Conservation (phyloP, 345 rosid genomes). For the Erysimum cheiranthoides region DNA sequence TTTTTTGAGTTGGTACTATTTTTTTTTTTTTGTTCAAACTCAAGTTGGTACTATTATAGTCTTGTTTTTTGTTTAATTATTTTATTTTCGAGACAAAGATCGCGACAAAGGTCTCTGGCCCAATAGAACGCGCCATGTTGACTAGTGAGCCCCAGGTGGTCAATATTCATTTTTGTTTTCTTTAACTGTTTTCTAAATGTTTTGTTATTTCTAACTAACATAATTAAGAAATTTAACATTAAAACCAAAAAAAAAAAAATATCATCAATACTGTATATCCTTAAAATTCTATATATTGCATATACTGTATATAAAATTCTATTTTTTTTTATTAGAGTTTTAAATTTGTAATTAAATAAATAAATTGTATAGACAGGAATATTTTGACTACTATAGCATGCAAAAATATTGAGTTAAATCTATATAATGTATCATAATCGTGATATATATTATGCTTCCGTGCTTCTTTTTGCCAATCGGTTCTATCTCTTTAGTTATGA, state of each 20-base stretch:
- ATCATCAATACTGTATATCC: background rate
- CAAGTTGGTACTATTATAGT: too few relatives aligned
- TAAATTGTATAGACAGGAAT: background rate
- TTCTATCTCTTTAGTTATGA: conserved; percentile 11
- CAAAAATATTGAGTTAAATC: background rate
- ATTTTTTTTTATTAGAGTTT: background rate
- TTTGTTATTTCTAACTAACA: conserved; percentile 11
- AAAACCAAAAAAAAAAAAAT: background rate
- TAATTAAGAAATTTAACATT: background rate
- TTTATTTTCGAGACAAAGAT: conserved; percentile 33
- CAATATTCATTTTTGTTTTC: background rate
- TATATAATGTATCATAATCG: background rate
- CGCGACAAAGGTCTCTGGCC: conserved; percentile 38
- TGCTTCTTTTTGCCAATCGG: conserved; percentile 1
- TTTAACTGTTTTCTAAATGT: background rate
- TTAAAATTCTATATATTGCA: background rate
- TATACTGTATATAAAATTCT: background rate
- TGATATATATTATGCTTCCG: background rate
- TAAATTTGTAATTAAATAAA: background rate
- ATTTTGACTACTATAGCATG: background rate
- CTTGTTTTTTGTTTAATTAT: conserved; percentile 2
- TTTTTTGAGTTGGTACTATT: conserved; percentile 24
- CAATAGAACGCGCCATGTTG: conserved; percentile 37
- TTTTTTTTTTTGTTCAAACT: too few relatives aligned
- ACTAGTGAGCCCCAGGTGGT: conserved; percentile 40